Evolutionary conservation across 495 filamentous ascomycete species (phyloP), one percentile per base, ranked within the genome.

Genomic region (Lasiosphaeria ovina): DNA sequence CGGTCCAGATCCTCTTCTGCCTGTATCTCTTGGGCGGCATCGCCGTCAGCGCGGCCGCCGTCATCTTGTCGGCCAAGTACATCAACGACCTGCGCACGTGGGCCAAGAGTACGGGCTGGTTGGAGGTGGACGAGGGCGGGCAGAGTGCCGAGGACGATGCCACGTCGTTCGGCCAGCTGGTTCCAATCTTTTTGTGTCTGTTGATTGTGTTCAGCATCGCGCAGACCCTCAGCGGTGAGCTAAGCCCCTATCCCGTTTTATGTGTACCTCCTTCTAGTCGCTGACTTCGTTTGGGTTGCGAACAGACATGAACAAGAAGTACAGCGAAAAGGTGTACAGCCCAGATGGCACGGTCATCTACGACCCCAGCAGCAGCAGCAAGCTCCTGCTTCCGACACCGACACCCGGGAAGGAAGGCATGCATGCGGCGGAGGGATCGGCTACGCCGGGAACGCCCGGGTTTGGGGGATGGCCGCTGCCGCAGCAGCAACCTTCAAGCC

Each of bases 161-260:
- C 5, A 68, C 64, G 17, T 66, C 67, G n/a, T 75, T 75, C 11
- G 71, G 72, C 12, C 72, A 75, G 59, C 67, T 75, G 33, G 69
- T 75, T 17, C 72, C 72, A 31, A 65, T 74, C 35, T 51, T 74
- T 3, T 58, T 70, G 32, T 68, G 65, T 10, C 57, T 58, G 24
- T 51, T 74, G 58, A 73, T 68, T 54, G 35, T 74, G 9, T 74
- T 74, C 36, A 65, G 62, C 49, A 68, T 73, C 35, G 44, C 65
- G 54, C 72, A 74, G 50, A 63, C 67, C 16, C 35, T 74, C 54
- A 71, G 66, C 33, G 72, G 72, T 73, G 58, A 55, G 68, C 55
- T n/a, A 11, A 9, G 44, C 6, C 34, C 32, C 14, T 17, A 7
- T 31, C 24, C 33, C 8, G 2, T 12, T 55, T 31, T 24, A 32